Conservation (phyloP, 257 asterid genomes). For the Petunia axillaris region DNA sequence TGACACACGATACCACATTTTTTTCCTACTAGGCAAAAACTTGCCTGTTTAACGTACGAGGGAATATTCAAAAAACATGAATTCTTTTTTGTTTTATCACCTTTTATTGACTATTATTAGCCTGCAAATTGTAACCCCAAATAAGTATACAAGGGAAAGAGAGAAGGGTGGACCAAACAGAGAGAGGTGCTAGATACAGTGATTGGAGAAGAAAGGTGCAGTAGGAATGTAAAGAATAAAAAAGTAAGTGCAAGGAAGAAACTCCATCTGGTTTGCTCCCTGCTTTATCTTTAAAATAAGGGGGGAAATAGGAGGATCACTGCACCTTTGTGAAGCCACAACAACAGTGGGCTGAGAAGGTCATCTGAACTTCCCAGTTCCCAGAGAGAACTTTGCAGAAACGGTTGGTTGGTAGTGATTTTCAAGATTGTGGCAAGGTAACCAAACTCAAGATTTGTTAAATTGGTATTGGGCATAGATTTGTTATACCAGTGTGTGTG, state of each 20-base stretch:
- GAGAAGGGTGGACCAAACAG: background rate
- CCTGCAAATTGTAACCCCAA: background rate
- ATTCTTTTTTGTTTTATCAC: background rate
- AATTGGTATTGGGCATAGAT: background rate
- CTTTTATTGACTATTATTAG: background rate
- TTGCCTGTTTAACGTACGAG: background rate
- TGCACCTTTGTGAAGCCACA: background rate
- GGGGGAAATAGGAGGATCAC: background rate
- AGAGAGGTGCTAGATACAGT: slow-evolving; percentile 1
- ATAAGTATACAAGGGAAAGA: background rate
- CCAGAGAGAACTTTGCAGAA: background rate
- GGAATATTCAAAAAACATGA: background rate
- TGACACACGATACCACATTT: slow-evolving; percentile 9
- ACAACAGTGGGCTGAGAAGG: background rate
- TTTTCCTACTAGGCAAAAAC: background rate
- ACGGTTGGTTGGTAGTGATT: background rate
- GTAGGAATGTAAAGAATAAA: background rate
- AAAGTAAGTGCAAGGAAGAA: background rate
- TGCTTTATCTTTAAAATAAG: background rate
- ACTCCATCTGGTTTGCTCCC: slow-evolving; percentile 1
- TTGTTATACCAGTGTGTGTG: background rate
- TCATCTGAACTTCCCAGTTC: background rate
- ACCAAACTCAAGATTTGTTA: background rate
- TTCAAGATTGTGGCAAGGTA: background rate
- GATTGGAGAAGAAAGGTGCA: slow-evolving; percentile 6